phyloP scores from a whole-genome alignment of 441 rosid species.

The Populus hybrid region DNA sequence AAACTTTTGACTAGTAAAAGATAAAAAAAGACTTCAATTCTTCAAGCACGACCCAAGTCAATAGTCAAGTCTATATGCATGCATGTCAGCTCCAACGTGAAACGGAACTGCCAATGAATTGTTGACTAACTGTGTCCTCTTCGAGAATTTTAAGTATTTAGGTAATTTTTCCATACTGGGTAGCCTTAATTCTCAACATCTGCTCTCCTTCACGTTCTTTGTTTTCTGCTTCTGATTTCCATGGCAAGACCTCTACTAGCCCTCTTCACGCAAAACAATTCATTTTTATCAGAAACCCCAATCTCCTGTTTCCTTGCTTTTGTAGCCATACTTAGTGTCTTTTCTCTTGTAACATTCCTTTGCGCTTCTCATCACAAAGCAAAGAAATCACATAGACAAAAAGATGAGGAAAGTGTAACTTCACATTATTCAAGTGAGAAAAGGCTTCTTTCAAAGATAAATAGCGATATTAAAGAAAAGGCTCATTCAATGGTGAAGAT shows the following conservation, averaged over 20 bases:
- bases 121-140: background rate
- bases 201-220: background rate
- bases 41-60: background rate
- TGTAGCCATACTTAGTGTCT: constrained; percentile 13
- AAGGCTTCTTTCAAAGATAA: constrained; percentile 35
- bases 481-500: constrained; percentile 44
- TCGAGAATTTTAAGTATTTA: background rate
- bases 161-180: background rate
- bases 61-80: background rate
- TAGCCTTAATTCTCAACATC: background rate
- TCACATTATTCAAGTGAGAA: constrained; percentile 13
- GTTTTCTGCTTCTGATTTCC: background rate
- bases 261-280: constrained; percentile 6
- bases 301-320: background rate
- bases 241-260: constrained; percentile 25
- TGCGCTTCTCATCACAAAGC: constrained; percentile 20
- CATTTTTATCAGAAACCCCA: background rate
- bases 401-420: background rate
- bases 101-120: background rate
- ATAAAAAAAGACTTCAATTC: background rate
- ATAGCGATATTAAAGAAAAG: constrained; percentile 36
- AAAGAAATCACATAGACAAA: constrained; percentile 2
- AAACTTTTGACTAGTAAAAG: background rate
- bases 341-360: constrained; percentile 20
- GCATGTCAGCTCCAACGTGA: background rate